Base-by-base conservation (phyloP, 2,329 filamentous ascomycete species). In the Fusarium euwallaceae region DNA sequence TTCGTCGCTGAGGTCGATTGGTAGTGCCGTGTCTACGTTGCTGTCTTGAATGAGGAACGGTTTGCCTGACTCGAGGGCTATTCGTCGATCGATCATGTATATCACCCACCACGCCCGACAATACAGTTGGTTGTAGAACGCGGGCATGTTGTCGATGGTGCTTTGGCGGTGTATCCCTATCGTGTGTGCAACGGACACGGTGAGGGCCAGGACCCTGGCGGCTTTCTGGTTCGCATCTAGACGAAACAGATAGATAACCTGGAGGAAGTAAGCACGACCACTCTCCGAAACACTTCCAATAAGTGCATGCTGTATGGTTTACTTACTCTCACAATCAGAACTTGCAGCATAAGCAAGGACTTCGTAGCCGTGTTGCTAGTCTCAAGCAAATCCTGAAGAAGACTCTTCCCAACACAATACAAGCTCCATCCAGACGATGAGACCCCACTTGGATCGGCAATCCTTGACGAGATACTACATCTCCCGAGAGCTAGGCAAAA, bases 11-110 rank as follows among this genome's bases (percentile, higher is more conserved):
- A 75, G 63, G 17, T 71, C 72, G 2, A 75, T 24, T 0, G 72
- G 72, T 14, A 73, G 43, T 1, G 69, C 51, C 0, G 68, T 69
- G 16, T 75, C 72, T 17, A 75, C 58, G 29, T 75, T 73, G 61
- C 43, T 67, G 61, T 75, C 72, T 48, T 75, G 72, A 2, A 75
- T 75, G 7, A 75, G 37, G 16, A 69, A 75, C 24, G 72, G 72
- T 6, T 71, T 65, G 2, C 72, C 72, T 2, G 72, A 75, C 27
- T 74, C 72, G 3, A 74, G 59, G 12, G 72, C 72, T 12, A 75
- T 53, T 10, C 72, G 72, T 2, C 72, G 71, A 56, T 75, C 72
- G 5, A 75, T 14, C 7, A 72, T 36, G 14, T 75, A 75, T 3
- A 73, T 58, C 7, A 48, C 34, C 72, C 72, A 75, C 72, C 72